Conservation (phyloP, 495 filamentous ascomycete species). For the Penicillium macrosclerotiorum region DNA sequence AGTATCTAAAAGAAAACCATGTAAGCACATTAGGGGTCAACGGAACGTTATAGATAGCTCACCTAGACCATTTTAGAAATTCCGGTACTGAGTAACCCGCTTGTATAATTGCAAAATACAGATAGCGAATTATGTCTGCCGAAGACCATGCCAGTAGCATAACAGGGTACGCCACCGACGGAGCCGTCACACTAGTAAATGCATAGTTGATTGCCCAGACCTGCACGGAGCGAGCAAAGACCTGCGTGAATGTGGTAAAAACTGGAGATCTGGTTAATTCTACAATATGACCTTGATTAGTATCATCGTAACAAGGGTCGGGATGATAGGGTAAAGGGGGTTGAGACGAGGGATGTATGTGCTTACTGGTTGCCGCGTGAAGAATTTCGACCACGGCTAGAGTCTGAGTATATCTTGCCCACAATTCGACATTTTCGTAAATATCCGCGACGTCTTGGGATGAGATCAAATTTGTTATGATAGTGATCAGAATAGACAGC, state of each 20-base stretch:
- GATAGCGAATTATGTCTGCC: slow-evolving; percentile 51
- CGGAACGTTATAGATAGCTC: slow-evolving; percentile 1
- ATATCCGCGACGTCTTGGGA: slow-evolving; percentile 9
- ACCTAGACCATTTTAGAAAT: slow-evolving; percentile 43
- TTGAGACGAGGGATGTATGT: not conserved
- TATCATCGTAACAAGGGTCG: too few relatives aligned
- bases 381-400: slow-evolving; percentile 31
- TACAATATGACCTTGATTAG: slow-evolving; percentile 14
- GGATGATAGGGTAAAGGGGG: too few relatives aligned
- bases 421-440: slow-evolving; percentile 30
- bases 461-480: slow-evolving; percentile 5
- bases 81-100: slow-evolving; percentile 28
- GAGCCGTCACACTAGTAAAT: slow-evolving; percentile 35
- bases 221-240: slow-evolving; percentile 51
- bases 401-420: slow-evolving; percentile 29
- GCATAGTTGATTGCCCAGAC: slow-evolving; percentile 49
- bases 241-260: slow-evolving; percentile 53
- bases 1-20: slow-evolving; percentile 51
- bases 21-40: not conserved
- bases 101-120: slow-evolving; percentile 47
- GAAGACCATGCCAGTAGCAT: slow-evolving; percentile 55
- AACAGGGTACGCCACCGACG: slow-evolving; percentile 33
- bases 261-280: slow-evolving; percentile 52
- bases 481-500: slow-evolving; percentile 42
- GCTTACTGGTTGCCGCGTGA: slow-evolving; percentile 49